A percentile compares a stretch with the other conserved stretches of the same genome.
Evolutionary conservation across 805 yeast species (phyloP).

Genomic region (Ogataea salicorniae): DNA sequence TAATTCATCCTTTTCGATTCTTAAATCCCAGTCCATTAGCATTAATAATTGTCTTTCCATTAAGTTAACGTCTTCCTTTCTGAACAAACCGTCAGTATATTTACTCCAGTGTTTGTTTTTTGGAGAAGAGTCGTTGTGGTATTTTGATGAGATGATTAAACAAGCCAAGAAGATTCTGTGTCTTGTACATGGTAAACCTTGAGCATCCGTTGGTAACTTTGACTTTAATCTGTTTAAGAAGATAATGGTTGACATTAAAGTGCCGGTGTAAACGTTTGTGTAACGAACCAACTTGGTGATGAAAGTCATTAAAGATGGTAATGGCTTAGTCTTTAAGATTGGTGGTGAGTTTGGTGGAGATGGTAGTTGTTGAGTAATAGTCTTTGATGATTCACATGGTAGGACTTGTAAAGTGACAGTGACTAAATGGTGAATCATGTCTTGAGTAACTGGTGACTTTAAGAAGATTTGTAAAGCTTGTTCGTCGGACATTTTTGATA

Average conservation of each 20-base stretch:
- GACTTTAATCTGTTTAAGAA: conserved; percentile 58
- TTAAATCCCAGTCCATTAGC: conserved; percentile 66
- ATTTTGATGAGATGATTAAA: conserved; percentile 66
- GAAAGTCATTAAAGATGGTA: conserved; percentile 72
- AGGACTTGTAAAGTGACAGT: conserved; percentile 61
- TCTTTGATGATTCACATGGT: conserved; percentile 47
- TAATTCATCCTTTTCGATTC: conserved; percentile 42
- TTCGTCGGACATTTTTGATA: conserved; percentile 36
- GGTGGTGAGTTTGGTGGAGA: conserved; percentile 29
- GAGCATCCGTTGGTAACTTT: conserved; percentile 64
- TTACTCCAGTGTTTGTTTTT: conserved; percentile 76
- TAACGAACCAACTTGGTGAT: conserved; percentile 66
- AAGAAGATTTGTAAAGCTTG: conserved; percentile 58
- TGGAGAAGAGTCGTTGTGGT: conserved; percentile 74
- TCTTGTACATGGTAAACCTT: conserved; percentile 74
- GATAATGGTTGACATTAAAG: conserved; percentile 66
- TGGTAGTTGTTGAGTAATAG: conserved; percentile 31
- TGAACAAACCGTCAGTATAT: conserved; percentile 70
- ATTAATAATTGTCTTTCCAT: conserved; percentile 76
- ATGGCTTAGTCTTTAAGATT: conserved; percentile 33
- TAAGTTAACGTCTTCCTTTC: conserved; percentile 62
- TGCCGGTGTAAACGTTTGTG: conserved; percentile 77
- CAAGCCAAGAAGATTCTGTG: conserved; percentile 75
- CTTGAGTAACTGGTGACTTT: conserved; percentile 66
- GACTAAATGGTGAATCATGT: conserved; percentile 67